These are phyloP conservation scores for Tolypocladium ophioglossoides DNA, from an alignment of 2,329 filamentous ascomycete species.

Conservation along the genomic window DNA sequence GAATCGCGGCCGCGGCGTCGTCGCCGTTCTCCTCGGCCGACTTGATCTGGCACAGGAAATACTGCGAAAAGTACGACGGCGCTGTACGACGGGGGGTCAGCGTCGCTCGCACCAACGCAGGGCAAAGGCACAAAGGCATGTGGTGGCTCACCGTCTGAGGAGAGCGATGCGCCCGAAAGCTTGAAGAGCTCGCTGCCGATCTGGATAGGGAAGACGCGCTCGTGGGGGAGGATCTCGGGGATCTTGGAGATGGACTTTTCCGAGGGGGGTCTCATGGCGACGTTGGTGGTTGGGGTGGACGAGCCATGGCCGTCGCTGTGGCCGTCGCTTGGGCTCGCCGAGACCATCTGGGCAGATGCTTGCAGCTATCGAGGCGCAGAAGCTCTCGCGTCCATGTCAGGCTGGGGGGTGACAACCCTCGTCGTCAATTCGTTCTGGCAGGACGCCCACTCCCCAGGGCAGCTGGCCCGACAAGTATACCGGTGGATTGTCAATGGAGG, in stretches of 20 bases:
- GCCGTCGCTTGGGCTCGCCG: slow-evolving; percentile 15
- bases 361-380: not conserved
- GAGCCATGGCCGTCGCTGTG: slow-evolving; percentile 14
- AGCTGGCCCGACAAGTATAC: not conserved
- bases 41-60: slow-evolving; percentile 75
- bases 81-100: slow-evolving; percentile 37
- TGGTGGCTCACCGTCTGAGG: slow-evolving; percentile 53
- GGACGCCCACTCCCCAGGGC: not conserved
- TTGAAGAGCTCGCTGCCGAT: slow-evolving; percentile 64
- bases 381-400: not conserved
- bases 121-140: not conserved
- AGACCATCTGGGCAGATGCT: slow-evolving; percentile 11
- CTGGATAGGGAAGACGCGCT: slow-evolving; percentile 66
- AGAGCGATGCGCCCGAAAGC: slow-evolving; percentile 61
- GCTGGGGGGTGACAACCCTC: not conserved
- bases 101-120: not conserved
- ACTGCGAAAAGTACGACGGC: slow-evolving; percentile 92
- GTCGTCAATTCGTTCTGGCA: no score
- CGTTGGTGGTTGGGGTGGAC: slow-evolving; percentile 7
- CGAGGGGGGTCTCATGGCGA: slow-evolving; percentile 8
- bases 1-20: slow-evolving; percentile 39
- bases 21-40: slow-evolving; percentile 49
- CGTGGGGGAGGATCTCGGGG: slow-evolving; percentile 51
- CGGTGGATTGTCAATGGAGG: not conserved
- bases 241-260: slow-evolving; percentile 34